Base-by-base conservation (phyloP, 257 asterid species). In the Sherardia arvensis region DNA sequence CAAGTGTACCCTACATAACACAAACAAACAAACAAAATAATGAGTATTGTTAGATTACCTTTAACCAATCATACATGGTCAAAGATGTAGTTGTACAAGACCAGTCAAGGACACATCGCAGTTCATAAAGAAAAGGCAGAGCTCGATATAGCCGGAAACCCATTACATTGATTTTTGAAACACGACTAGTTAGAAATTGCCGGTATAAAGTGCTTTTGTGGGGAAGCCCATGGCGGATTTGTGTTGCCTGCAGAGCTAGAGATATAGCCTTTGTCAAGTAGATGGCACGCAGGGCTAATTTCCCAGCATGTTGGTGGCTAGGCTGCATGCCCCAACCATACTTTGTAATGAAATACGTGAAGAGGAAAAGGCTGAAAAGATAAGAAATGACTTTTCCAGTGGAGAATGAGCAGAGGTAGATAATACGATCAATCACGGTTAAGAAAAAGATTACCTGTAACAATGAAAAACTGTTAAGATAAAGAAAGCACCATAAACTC, bases 51-150 rank as follows among this genome's bases (percentile, higher is more conserved):
- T 8, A n/a, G 64, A n/a, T 73, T 69, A 92, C 99, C 97, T 92
- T 92, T 76, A 92, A 83, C 99, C 97, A 92, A 79, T 92, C 99
- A 69, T 92, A 89, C 99, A 92, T 92, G 12, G 96, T 92, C 80
- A 92, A 76, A 18, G 99, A 85, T 47, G 97, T 92, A 23, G 82
- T 73, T 6, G 99, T 92, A 83, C 97, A 89, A 29, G 99, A 92
- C 99, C 99, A 92, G 76, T 92, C 99, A 70, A 92, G 96, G 61
- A 92, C 97, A 7, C 97, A 85, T 22, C 99, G 85, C 53, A 92
- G 71, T 77, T 92, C 99, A 72, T 92, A 92, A 23, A 92, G 87
- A 83, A 92, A 92, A 53, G 97, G 99, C 62, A 92, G 77, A 75
- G 94, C 97, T 45, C 96, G 95, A 78, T 92, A 92, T 66, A 92